Conservation (phyloP, 768 basidiomycete species). For the Pleurotus sapidus region DNA sequence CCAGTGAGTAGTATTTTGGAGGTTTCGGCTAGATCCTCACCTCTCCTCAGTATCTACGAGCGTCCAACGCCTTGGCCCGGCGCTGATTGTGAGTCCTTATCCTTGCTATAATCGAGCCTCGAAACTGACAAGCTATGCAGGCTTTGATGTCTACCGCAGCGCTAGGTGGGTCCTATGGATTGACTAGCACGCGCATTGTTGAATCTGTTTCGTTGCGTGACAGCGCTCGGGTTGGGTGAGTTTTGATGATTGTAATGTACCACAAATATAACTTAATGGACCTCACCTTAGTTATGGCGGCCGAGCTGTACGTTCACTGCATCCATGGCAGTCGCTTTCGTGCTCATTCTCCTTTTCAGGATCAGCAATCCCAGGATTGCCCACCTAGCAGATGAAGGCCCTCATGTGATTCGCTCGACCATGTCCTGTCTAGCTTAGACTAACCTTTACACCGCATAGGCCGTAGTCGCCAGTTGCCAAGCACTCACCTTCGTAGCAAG, state of each 20-base stretch:
- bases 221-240: slow-evolving; percentile 16
- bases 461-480: slow-evolving; percentile 10
- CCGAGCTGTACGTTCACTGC: slow-evolving; percentile 12
- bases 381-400: neutral
- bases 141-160: slow-evolving; percentile 13
- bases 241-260: neutral
- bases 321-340: neutral
- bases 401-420: neutral
- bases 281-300: slow-evolving; percentile 4
- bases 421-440: neutral
- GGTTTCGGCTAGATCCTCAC: too few relatives aligned
- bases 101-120: too few relatives aligned
- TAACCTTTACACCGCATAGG: neutral
- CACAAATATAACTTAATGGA: neutral
- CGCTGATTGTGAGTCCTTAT: too few relatives aligned
- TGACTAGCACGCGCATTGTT: neutral
- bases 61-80: too few relatives aligned
- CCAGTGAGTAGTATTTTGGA: slow-evolving; percentile 5
- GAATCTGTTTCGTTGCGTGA: neutral
- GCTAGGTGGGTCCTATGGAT: slow-evolving; percentile 9
- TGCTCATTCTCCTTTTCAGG: neutral
- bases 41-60: too few relatives aligned
- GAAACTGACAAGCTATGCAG: neutral
- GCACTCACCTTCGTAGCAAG: slow-evolving; percentile 13
- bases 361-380: neutral